Conservation (phyloP, 768 basidiomycete genomes). For the Ramaria sp. region DNA sequence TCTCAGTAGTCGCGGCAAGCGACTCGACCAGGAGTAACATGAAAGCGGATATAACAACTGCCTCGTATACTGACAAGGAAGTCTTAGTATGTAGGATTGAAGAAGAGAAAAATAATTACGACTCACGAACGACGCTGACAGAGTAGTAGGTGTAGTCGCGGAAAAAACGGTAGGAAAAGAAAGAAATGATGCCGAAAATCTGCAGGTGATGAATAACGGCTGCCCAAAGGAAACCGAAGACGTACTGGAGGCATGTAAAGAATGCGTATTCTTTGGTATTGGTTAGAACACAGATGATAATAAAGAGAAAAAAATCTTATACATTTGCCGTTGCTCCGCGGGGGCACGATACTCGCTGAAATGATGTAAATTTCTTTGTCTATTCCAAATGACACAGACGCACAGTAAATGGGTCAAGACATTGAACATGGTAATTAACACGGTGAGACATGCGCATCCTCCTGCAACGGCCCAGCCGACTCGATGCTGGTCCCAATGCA, state of each 20-base stretch:
- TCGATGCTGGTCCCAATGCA: constrained; percentile 28
- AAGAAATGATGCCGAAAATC: constrained; percentile 71
- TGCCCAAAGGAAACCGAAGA: neutral
- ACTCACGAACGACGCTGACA: constrained; percentile 38
- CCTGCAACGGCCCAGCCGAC: constrained; percentile 71
- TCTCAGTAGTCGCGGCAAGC: constrained; percentile 58
- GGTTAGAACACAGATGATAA: neutral
- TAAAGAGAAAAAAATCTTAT: constrained; percentile 14
- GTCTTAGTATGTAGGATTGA: constrained; percentile 12
- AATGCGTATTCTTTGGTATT: constrained; percentile 47
- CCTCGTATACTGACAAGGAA: constrained; percentile 51
- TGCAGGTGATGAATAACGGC: neutral
- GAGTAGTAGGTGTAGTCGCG: constrained; percentile 60
- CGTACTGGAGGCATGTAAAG: constrained; percentile 65
- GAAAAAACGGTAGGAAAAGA: constrained; percentile 79
- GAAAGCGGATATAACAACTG: constrained; percentile 15
- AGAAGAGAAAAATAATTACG: neutral
- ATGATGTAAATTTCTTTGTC: neutral
- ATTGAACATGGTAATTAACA: constrained; percentile 13
- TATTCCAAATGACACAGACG: neutral
- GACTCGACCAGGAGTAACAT: constrained; percentile 78
- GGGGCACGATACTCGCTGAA: constrained; percentile 54
- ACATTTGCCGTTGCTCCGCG: constrained; percentile 74
- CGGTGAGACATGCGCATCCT: constrained; percentile 34
- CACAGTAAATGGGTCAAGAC: constrained; percentile 12